Evolutionary conservation across 140 eudicot species (phyloP).

Genomic region (Bidens hawaiensis): DNA sequence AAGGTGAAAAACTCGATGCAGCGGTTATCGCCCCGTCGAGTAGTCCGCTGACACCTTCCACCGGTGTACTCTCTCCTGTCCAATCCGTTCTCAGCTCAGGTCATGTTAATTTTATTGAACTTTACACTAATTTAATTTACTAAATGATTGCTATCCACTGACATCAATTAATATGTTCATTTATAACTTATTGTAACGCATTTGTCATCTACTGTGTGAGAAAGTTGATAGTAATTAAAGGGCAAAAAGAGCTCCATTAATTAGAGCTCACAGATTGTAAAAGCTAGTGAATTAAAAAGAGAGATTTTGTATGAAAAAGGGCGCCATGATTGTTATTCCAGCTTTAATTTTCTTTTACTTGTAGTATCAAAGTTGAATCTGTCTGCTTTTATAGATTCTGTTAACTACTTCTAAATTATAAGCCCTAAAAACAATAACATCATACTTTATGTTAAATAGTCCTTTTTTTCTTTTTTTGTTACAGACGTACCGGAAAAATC

Average conservation of each 20-base stretch:
- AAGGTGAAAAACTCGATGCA: slow-evolving; percentile 26
- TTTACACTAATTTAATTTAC: no score
- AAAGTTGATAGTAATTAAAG: slow-evolving; percentile 9
- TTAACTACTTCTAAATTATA: slow-evolving; percentile 14
- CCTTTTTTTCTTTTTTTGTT: no score
- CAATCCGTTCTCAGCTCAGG: slow-evolving; percentile 87
- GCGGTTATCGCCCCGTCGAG: slow-evolving; percentile 32
- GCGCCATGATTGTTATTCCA: slow-evolving; percentile 56
- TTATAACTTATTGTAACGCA: slow-evolving; percentile 20
- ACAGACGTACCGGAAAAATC: slow-evolving; percentile 66
- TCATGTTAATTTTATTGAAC: no score
- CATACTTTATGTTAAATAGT: background rate
- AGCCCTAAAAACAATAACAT: no score
- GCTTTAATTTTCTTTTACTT: slow-evolving; percentile 32
- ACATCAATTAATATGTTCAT: slow-evolving; percentile 11
- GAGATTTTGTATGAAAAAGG: slow-evolving; percentile 41
- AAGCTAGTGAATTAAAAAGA: slow-evolving; percentile 26
- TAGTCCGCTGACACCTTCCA: slow-evolving; percentile 69
- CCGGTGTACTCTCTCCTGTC: slow-evolving; percentile 75
- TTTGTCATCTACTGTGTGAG: no score
- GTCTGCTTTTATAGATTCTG: slow-evolving; percentile 23
- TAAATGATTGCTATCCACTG: no score
- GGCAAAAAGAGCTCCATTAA: slow-evolving; percentile 20
- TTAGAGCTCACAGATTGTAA: slow-evolving; percentile 36
- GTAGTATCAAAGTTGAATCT: slow-evolving; percentile 36